Evolutionary conservation across 2,329 filamentous ascomycete genomes (phyloP), one percentile per base, ranked within the genome.

Genomic region (Fusarium tupiense): DNA sequence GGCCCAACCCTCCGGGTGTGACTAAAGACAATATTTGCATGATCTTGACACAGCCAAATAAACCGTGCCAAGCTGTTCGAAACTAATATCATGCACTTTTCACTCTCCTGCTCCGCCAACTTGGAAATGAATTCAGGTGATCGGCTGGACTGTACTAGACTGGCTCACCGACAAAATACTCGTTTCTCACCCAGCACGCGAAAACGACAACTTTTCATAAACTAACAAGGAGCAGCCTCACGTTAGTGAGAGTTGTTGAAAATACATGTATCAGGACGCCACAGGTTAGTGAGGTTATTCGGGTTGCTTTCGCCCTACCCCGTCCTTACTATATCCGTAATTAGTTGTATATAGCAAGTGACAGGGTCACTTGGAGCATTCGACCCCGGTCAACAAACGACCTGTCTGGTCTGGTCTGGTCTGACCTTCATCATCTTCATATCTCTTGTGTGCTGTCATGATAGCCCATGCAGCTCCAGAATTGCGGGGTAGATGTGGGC

Each of bases 1-100:
- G 50, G 72, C 58, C 69, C 46, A 66, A 64, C 61, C 52, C 47
- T 66, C 41, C 37, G 46, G 29, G 46, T 53, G 74, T 77, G 75
- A 77, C 75, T 76, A 78, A 78, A 43, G 72, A 44, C 47, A 53
- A 49, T 44, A 71, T 76, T 75, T 77, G 76, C 76, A 77, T 77
- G 76, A 78, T 72, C 67, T 74, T 78, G 76, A 77, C 76, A 76
- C 75, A 78, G 69, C 65, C 57, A 62, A 70, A 71, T 66, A 72
- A 76, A 54, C 44, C 57, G 52, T 67, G 68, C 64, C 73, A 71
- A 74, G 67, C 62, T 49, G 43, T 61, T 29, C 44, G 43, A 59
- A 72, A 72, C 54, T 59, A 64, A 60, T 40, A 74, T 74, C 72
- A 74, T 62, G 72, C 72, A 74, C 40, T 68, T 71, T 74, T 50